phyloP scores from a whole-genome alignment of 768 basidiomycete genomes.

The Mycena haematopus region DNA sequence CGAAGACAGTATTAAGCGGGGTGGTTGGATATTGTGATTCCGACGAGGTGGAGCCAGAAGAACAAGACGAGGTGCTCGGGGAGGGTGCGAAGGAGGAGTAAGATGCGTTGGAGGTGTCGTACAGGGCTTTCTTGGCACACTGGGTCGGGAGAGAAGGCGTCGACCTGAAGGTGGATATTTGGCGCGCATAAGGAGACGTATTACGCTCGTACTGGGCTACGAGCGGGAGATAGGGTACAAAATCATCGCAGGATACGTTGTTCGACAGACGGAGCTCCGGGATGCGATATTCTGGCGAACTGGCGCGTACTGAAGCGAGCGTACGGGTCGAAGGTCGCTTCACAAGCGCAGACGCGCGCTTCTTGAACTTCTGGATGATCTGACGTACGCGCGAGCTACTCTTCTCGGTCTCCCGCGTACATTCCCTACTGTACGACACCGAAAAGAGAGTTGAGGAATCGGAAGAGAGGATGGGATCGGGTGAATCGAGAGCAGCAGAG shows the following conservation, averaged over 20 bases:
- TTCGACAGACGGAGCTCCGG: constrained; percentile 4
- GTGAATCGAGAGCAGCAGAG: constrained; percentile 22
- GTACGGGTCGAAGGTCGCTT: constrained; percentile 8
- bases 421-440: neutral
- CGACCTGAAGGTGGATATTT: neutral
- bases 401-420: neutral
- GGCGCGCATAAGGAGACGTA: neutral
- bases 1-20: constrained; percentile 11
- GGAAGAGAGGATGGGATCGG: constrained; percentile 6
- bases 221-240: constrained; percentile 20
- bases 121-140: neutral
- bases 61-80: constrained; percentile 8
- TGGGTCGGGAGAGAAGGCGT: constrained; percentile 9
- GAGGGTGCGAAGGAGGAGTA: neutral
- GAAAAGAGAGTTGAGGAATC: neutral
- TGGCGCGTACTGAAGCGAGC: neutral
- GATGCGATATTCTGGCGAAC: constrained; percentile 16
- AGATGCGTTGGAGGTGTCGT: neutral
- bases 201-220: constrained; percentile 20
- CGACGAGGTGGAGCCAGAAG: neutral
- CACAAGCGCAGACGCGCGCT: constrained; percentile 14
- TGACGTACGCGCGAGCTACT: constrained; percentile 11
- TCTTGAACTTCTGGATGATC: constrained; percentile 15
- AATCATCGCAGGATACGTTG: neutral
- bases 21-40: neutral